Conservation (phyloP, 331 rosid genomes). For the Rhamnella rubrinervis region DNA sequence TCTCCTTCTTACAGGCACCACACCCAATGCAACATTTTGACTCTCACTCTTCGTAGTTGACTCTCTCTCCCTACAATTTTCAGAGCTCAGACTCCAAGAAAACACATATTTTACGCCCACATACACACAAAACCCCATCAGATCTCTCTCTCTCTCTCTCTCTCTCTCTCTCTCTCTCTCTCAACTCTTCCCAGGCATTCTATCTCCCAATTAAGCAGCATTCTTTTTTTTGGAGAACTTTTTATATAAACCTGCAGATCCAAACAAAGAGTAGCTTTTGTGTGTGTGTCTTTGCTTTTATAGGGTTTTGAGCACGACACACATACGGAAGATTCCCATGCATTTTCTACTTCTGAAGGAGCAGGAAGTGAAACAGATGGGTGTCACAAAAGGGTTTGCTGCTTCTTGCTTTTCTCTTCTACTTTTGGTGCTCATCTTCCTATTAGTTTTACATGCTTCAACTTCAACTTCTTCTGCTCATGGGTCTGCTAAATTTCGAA, state of each 20-base stretch:
- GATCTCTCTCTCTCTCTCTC: too few relatives aligned
- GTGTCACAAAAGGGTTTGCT: constrained; percentile 16
- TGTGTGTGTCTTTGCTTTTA: constrained; percentile 20
- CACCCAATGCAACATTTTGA: constrained; percentile 48
- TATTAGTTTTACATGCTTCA: constrained; percentile 2
- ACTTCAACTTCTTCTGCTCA: constrained; percentile 23
- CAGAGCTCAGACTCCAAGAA: constrained; percentile 52
- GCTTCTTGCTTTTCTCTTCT: constrained; percentile 32
- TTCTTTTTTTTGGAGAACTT: constrained; percentile 17
- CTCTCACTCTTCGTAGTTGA: constrained; percentile 32
- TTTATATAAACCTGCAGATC: constrained; percentile 21
- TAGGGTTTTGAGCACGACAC: constrained; percentile 43
- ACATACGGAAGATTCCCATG: constrained; percentile 32
- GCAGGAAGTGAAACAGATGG: constrained; percentile 35
- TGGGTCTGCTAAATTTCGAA: constrained; percentile 35
- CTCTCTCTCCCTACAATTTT: constrained; percentile 32
- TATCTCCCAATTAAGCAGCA: constrained; percentile 3
- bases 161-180: constrained; percentile 10
- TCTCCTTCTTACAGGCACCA: constrained; percentile 42
- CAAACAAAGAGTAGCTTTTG: constrained; percentile 25
- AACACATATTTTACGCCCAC: not conserved
- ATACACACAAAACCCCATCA: not conserved
- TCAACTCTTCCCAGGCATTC: not conserved
- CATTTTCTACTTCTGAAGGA: constrained; percentile 17
- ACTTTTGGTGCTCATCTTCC: constrained; percentile 30